Evolutionary conservation across 495 filamentous ascomycete genomes (phyloP).

Genomic region (Podospora australis): DNA sequence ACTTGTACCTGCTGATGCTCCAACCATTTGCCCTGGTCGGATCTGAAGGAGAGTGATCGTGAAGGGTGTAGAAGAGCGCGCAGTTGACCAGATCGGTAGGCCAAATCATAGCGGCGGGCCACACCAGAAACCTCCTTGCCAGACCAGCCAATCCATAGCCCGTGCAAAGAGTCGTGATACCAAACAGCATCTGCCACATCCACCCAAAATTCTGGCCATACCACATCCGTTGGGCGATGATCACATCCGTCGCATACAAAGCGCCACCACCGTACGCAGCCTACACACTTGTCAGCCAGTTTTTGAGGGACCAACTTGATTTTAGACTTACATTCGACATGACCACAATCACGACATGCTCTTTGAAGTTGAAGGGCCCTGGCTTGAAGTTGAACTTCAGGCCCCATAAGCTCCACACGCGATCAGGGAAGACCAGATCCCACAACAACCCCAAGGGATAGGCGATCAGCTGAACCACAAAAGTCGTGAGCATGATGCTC

Average conservation of each 20-base stretch:
- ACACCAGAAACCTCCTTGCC: slow-evolving; percentile 59
- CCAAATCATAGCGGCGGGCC: slow-evolving; percentile 69
- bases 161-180: slow-evolving; percentile 64
- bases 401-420: slow-evolving; percentile 53
- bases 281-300: slow-evolving; percentile 18
- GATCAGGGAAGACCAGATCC: slow-evolving; percentile 50
- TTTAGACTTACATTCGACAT: slow-evolving; percentile 53
- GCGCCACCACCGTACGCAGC: slow-evolving; percentile 43
- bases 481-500: slow-evolving; percentile 57
- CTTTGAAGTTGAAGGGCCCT: slow-evolving; percentile 72
- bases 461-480: slow-evolving; percentile 63
- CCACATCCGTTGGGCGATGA: slow-evolving; percentile 35
- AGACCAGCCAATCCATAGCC: slow-evolving; percentile 68
- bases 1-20: slow-evolving; percentile 57
- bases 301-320: not conserved
- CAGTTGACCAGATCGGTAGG: slow-evolving; percentile 59
- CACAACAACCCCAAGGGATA: slow-evolving; percentile 61
- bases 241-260: slow-evolving; percentile 44
- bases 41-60: slow-evolving; percentile 55
- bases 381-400: slow-evolving; percentile 57
- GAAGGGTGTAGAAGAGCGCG: slow-evolving; percentile 60
- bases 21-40: slow-evolving; percentile 55
- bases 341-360: slow-evolving; percentile 70
- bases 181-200: slow-evolving; percentile 60
- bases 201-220: slow-evolving; percentile 42